Percentiles rank a stretch among this genome's conserved stretches.
These are phyloP conservation scores for Blastobotrys elegans DNA, from an alignment of 1,139 yeast species.

Conservation along the genomic window DNA sequence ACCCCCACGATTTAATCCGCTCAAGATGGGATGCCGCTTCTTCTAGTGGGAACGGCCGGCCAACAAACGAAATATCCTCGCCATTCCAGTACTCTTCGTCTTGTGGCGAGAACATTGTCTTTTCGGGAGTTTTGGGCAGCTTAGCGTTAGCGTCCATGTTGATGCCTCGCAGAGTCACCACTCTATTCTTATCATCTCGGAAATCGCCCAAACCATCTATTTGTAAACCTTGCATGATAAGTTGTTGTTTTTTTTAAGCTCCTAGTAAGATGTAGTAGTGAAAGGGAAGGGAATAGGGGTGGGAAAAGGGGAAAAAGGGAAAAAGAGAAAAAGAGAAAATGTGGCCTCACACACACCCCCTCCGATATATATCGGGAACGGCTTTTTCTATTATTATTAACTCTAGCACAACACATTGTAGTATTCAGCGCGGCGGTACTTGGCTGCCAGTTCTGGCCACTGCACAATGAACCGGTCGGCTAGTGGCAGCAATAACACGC, in stretches of 20 bases:
- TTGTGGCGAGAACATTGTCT: slow-evolving; percentile 49
- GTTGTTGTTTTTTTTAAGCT: too few relatives aligned
- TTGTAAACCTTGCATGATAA: slow-evolving; percentile 26
- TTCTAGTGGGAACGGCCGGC: slow-evolving; percentile 70
- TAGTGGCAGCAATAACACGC: slow-evolving; percentile 61
- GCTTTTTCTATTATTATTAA: neutral
- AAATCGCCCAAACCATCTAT: slow-evolving; percentile 48
- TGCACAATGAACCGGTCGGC: slow-evolving; percentile 80
- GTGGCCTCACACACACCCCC: too few relatives aligned
- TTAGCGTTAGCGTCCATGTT: slow-evolving; percentile 70
- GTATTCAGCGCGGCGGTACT: slow-evolving; percentile 63
- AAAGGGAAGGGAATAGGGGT: too few relatives aligned
- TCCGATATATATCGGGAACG: too few relatives aligned
- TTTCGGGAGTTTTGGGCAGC: slow-evolving; percentile 53
- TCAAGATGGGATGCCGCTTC: slow-evolving; percentile 67
- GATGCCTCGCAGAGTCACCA: slow-evolving; percentile 65
- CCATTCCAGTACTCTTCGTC: slow-evolving; percentile 56
- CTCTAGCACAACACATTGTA: slow-evolving; percentile 69
- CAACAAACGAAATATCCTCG: slow-evolving; percentile 70
- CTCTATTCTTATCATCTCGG: slow-evolving; percentile 51
- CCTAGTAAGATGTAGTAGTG: too few relatives aligned
- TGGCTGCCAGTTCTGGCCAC: slow-evolving; percentile 63
- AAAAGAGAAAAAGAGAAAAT: too few relatives aligned
- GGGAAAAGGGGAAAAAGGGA: too few relatives aligned
- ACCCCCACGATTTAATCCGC: slow-evolving; percentile 76